phyloP scores from a whole-genome alignment of 164 flowering plant genomes.

The Litsea cubeba region DNA sequence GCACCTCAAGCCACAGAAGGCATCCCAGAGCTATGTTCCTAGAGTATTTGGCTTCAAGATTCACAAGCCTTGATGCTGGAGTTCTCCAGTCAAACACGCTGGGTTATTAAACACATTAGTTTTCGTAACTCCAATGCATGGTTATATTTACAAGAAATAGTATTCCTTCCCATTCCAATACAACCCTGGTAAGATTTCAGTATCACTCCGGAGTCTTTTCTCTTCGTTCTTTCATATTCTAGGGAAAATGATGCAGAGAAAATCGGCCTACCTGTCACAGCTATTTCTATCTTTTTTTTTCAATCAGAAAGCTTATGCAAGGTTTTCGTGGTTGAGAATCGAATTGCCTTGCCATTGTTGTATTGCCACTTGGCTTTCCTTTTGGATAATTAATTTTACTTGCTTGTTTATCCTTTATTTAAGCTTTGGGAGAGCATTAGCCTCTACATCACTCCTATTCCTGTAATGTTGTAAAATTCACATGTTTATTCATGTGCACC shows the following conservation, averaged over 20 bases:
- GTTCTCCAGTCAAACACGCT: neutral
- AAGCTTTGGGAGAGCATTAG: no score
- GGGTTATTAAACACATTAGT: constrained; percentile 5
- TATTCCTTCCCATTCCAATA: constrained; percentile 11
- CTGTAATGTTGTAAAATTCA: neutral
- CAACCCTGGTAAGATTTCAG: constrained; percentile 13
- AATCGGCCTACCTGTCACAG: constrained; percentile 14
- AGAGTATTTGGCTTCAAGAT: constrained; percentile 81
- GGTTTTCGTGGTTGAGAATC: constrained; percentile 9
- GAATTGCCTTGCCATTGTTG: constrained; percentile 5
- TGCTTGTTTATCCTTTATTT: neutral
- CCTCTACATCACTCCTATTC: neutral
- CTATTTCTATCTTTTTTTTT: constrained; percentile 12
- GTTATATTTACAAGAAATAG: constrained; percentile 10
- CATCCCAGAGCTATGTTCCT: constrained; percentile 62
- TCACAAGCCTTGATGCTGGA: constrained; percentile 51
- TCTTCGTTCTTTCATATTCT: neutral
- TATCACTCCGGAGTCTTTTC: neutral
- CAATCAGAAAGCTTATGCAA: constrained; percentile 18
- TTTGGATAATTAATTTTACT: neutral
- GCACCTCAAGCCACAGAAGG: constrained; percentile 72
- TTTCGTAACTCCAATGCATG: constrained; percentile 3
- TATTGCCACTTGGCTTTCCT: constrained; percentile 1
- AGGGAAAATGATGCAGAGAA: constrained; percentile 17
- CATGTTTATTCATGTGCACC: neutral